These are phyloP conservation scores for Suillus cothurnatus DNA, from an alignment of 768 basidiomycete species.

Conservation along the genomic window DNA sequence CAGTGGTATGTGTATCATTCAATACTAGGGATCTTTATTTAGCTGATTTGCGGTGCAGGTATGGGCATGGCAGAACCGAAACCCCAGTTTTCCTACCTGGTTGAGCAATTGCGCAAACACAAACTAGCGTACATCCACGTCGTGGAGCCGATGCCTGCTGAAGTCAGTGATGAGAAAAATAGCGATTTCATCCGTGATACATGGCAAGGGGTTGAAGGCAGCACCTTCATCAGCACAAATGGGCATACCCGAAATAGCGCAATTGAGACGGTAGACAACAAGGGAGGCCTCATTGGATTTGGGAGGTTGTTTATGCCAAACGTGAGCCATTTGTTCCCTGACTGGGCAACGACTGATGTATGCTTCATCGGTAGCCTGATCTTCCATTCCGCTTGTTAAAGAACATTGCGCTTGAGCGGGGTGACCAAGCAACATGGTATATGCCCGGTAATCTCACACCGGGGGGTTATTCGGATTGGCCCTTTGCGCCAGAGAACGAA, in stretches of 20 bases:
- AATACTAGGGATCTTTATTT: too few relatives aligned
- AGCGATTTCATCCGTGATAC: constrained; percentile 49
- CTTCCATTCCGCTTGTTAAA: constrained; percentile 31
- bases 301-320: constrained; percentile 41
- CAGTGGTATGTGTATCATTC: too few relatives aligned
- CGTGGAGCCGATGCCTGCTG: too few relatives aligned
- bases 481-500: constrained; percentile 20
- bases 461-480: constrained; percentile 34
- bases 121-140: too few relatives aligned
- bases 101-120: too few relatives aligned
- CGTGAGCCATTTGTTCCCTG: constrained; percentile 26
- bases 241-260: constrained; percentile 46
- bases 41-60: too few relatives aligned
- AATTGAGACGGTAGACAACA: constrained; percentile 30
- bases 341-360: not conserved
- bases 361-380: constrained; percentile 26
- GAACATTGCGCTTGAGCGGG: constrained; percentile 21
- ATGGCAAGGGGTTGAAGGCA: constrained; percentile 39
- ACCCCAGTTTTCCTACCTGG: too few relatives aligned
- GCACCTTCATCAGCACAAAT: constrained; percentile 44
- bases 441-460: constrained; percentile 27
- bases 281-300: too few relatives aligned
- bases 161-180: too few relatives aligned
- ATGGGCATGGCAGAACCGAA: too few relatives aligned
- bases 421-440: constrained; percentile 19